Evolutionary conservation across 1,284 basidiomycete genomes (phyloP), one percentile per base, ranked within the genome.

Genomic region (Ganoderma multipileum): DNA sequence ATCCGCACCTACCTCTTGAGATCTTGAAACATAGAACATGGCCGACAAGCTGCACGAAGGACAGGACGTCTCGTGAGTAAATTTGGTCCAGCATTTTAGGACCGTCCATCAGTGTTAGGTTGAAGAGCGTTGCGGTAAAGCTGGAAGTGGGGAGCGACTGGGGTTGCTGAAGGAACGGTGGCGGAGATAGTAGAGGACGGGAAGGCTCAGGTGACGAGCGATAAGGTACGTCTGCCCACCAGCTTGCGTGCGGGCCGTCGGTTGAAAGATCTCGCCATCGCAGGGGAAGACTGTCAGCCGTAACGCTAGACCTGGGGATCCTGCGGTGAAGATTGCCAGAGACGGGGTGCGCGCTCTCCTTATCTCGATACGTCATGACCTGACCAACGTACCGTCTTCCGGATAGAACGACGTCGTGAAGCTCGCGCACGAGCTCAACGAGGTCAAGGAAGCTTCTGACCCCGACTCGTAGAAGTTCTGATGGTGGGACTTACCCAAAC

Each of bases 351-450:
- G 81, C 77, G 0, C 23, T 28, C 7, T 0, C 6, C 28, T 33
- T 18, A 16, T 3, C 39, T 64, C 4, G 39, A 1, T 20, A 18
- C 3, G 23, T 57, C 28, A 30, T 26, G 26, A 42, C 42, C 23
- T 59, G 3, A 33, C 61, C 16, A 30, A 16, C 26, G 14, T n/a
- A 59, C 64, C 42, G 38, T 38, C 26, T 39, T 38, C 33, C 38
- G 50, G 30, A 23, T 14, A 83, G 80, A 83, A 82, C 54, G 79
- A 83, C 66, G 81, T 83, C 5, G 82, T 83, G 52, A 82, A 84
- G 76, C 76, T 83, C 9, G 81, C 80, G 1, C 81, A 83, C 64
- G 80, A 84, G 73, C 64, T 82, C 63, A 80, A 81, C 55, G 78
- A 80, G 63, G 79, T 80, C 14, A 78, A 80, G 61, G 76, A 79